Base-by-base conservation (phyloP, 148 eudicot genomes). In the Polygonum maritimum region DNA sequence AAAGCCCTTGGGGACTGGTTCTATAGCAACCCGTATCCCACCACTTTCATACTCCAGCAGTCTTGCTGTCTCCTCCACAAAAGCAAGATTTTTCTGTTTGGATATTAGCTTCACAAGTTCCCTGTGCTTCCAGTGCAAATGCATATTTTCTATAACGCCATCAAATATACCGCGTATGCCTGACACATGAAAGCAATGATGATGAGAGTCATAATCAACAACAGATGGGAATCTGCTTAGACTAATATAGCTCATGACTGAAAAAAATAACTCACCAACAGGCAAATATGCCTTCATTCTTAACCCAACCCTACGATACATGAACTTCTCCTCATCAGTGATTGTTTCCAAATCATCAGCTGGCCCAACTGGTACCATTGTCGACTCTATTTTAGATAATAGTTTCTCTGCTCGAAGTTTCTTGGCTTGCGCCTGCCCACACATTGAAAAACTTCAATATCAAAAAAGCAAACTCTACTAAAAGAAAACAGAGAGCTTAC, bases 111-210 rank as follows among this genome's bases (percentile, higher is more conserved):
- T 95, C 18, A 95, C 98, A 78, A 95, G 94, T 81, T 95, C 98
- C 85, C 98, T 92, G 81, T 95, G 94, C 80, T 95, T 95, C 98
- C 98, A 95, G 51, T 95, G 98, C 85, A 95, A 84, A 85, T 95
- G 98, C 98, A 95, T 95, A 87, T 95, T 95, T 82, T 95, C 97
- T 78, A 95, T 92, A 74, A 95, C 98, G 73, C 98, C 98, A 84
- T 90, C 97, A 79, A 95, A 95, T 69, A 95, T 93, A 73, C 98
- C 98, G 80, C 98, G 98, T 63, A 95, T 81, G 65, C 98, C 98
- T 95, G 87, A 75, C 75, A 81, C 51, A 81, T 16, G 71, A 22
- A 58, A 75, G 36, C 21, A 52, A 65, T 5, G 36, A 71, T 33
- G 36, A 72, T 57, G 26, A 73, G 13, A 55, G 26, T 60, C 4